Base-by-base conservation (phyloP, 2,329 filamentous ascomycete genomes). In the Fusarium pseudoanthophilum region DNA sequence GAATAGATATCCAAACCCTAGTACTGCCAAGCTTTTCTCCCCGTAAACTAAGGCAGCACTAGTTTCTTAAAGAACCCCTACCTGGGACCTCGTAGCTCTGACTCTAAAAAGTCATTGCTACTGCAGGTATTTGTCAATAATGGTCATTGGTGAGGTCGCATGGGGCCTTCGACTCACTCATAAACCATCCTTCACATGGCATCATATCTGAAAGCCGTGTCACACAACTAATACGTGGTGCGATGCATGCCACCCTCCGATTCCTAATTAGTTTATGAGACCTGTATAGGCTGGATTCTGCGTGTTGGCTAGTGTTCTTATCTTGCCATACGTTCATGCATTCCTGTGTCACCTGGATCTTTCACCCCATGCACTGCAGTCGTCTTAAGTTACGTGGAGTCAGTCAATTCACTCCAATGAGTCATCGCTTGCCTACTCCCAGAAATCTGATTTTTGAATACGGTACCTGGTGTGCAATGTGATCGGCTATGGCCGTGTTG, bases 11-110 rank as follows among this genome's bases (percentile, higher is more conserved):
- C 55, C 52, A 60, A 66, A 24, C 60, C 71, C 72, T 72, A 74
- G 72, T 58, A 74, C 55, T 43, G 72, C 72, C 72, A 74, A 74
- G 72, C 72, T 72, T 74, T 72, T 69, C 68, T 60, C 72, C 71
- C 72, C 64, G 28, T 60, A 42, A 49, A 63, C 68, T 72, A 74
- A 56, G 32, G 40, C 48, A 40, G 53, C 68, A 74, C 68, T 74
- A 71, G 67, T 26, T 60, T 61, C 30, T 60, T 61, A 34, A 43
- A 52, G 45, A 60, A 45, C 57, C 71, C 71, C 62, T 49, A 49
- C 67, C 43, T 59, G 49, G 53, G 45, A 42, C 32, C 56, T 46
- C 49, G 62, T 43, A 69, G 62, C 67, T 64, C 53, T 58, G 62
- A 55, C 55, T 56, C 52, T 64, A 45, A 67, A 67, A 26, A 71